phyloP scores from a whole-genome alignment of 129 eudicot species.

The Helianthus tuberosus region DNA sequence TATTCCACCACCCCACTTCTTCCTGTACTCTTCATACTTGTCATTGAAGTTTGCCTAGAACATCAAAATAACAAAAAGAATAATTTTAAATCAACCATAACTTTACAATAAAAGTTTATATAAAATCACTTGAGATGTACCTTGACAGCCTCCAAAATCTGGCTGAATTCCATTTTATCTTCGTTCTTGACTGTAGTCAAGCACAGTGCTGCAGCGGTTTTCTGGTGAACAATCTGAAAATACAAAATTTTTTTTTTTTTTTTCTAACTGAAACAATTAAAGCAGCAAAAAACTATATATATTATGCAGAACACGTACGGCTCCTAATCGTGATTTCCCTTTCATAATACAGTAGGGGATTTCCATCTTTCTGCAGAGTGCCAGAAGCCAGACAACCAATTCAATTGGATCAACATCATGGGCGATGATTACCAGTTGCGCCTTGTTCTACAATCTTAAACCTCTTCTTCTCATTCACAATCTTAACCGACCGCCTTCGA shows the following conservation, averaged over 20 bases:
- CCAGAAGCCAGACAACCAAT: constrained; percentile 71
- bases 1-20: constrained; percentile 72
- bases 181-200: constrained; percentile 64
- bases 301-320: constrained; percentile 35
- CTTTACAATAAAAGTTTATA: neutral
- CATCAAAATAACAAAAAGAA: neutral
- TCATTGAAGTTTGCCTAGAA: constrained; percentile 65
- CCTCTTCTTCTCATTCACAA: constrained; percentile 56
- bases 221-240: constrained; percentile 56
- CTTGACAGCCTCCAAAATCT: constrained; percentile 62
- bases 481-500: constrained; percentile 46
- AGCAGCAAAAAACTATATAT: neutral
- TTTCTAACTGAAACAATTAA: neutral
- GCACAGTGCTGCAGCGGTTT: constrained; percentile 57
- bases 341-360: constrained; percentile 91
- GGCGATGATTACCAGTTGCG: constrained; percentile 78
- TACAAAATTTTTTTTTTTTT: neutral
- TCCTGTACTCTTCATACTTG: constrained; percentile 59
- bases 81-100: neutral
- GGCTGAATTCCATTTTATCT: constrained; percentile 67
- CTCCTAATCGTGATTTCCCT: constrained; percentile 76
- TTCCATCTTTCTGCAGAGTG: constrained; percentile 69
- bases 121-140: neutral
- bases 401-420: constrained; percentile 85
- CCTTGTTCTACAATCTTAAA: constrained; percentile 60